Evolutionary conservation across 2,329 filamentous ascomycete genomes (phyloP).

Genomic region (Clarireedia monteithiana): DNA sequence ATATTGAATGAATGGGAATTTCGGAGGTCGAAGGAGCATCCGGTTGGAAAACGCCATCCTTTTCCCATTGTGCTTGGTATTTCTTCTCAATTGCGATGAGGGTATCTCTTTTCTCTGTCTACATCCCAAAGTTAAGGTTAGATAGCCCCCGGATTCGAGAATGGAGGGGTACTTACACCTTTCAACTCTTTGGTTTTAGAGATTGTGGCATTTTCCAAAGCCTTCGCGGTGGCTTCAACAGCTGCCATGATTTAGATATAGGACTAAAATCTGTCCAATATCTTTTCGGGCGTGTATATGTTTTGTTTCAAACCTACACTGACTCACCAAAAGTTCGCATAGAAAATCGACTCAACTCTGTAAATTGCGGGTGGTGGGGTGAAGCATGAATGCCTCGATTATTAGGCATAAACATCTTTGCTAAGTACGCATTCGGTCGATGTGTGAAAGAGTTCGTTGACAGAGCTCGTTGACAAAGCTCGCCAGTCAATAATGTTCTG

Average conservation of each 20-base stretch:
- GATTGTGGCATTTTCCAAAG: constrained; percentile 43
- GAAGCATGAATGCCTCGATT: constrained; percentile 3
- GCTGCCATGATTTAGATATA: constrained; percentile 36
- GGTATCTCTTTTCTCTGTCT: constrained; percentile 83
- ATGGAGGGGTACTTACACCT: constrained; percentile 37
- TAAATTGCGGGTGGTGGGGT: constrained; percentile 12
- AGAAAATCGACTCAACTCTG: constrained; percentile 6
- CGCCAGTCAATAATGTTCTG: constrained; percentile 34
- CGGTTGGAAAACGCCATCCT: constrained; percentile 71
- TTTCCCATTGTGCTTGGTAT: constrained; percentile 80
- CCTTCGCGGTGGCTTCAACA: constrained; percentile 31
- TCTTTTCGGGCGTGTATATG: constrained; percentile 2
- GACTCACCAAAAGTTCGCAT: constrained; percentile 13
- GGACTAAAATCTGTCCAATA: neutral
- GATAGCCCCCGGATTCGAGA: constrained; percentile 12
- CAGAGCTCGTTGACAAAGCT: constrained; percentile 15
- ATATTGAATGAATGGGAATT: constrained; percentile 66
- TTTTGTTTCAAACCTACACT: constrained; percentile 6
- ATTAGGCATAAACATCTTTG: neutral
- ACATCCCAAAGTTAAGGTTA: constrained; percentile 14
- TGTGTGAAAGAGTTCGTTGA: constrained; percentile 12
- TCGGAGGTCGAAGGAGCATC: constrained; percentile 76
- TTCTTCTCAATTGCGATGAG: constrained; percentile 82
- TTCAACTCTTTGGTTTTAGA: constrained; percentile 56
- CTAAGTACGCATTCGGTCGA: neutral